Evolutionary conservation across 2,329 filamentous ascomycete genomes (phyloP).

Genomic region (Fusarium camptoceras): DNA sequence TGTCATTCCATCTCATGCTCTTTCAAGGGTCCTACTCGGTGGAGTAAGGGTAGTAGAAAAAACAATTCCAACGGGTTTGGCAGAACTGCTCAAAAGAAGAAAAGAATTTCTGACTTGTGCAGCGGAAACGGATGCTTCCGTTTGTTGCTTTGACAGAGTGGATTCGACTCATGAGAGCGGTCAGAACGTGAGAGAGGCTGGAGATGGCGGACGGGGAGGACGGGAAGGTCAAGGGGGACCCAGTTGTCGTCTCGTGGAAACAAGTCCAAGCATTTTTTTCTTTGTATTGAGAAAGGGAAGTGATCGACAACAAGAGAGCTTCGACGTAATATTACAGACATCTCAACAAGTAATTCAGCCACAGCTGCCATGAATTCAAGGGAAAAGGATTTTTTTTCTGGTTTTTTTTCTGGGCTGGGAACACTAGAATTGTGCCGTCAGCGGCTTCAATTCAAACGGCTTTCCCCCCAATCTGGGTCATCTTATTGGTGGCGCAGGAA

Average conservation of each 20-base stretch:
- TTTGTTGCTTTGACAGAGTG: constrained; percentile 26
- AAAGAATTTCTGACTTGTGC: constrained; percentile 1
- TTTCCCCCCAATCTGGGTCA: constrained; percentile 15
- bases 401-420: constrained; percentile 6
- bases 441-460: constrained; percentile 28
- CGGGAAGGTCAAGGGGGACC: constrained; percentile 26
- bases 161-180: constrained; percentile 14
- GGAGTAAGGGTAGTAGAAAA: constrained; percentile 5
- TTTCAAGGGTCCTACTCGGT: constrained; percentile 21
- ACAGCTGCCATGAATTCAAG: constrained; percentile 10
- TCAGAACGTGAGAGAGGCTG: constrained; percentile 31
- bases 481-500: constrained; percentile 26
- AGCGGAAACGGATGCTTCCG: constrained; percentile 17
- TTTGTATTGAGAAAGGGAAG: constrained; percentile 37
- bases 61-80: constrained; percentile 8
- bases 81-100: background rate
- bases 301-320: constrained; percentile 34
- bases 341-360: constrained; percentile 21
- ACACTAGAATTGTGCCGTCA: constrained; percentile 27
- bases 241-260: constrained; percentile 31
- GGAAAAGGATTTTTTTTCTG: constrained; percentile 21
- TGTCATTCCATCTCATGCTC: constrained; percentile 19
- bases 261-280: constrained; percentile 23
- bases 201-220: constrained; percentile 26
- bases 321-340: constrained; percentile 44